Percentiles rank a stretch among this genome's conserved stretches.
Conservation (phyloP, 306 rosid species). For the Carpinus viminea region DNA sequence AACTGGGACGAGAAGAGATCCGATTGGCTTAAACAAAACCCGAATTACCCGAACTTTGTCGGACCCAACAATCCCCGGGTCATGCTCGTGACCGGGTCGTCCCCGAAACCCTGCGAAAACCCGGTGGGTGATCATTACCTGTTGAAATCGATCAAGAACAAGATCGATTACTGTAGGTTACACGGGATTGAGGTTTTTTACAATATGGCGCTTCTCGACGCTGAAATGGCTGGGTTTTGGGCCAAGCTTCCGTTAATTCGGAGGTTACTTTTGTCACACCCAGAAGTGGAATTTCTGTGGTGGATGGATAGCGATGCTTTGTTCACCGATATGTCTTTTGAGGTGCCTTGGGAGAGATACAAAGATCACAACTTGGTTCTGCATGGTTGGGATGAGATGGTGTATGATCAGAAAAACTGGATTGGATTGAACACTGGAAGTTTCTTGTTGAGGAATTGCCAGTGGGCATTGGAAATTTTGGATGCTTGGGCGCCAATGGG, state of each 20-base stretch:
- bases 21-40: constrained; percentile 47
- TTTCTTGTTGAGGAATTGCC: constrained; percentile 51
- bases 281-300: constrained; percentile 60
- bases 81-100: constrained; percentile 57
- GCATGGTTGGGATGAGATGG: constrained; percentile 63
- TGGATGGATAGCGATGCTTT: constrained; percentile 72
- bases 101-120: constrained; percentile 65
- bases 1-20: constrained; percentile 55
- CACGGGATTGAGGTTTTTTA: constrained; percentile 60
- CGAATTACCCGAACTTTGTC: constrained; percentile 42
- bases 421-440: constrained; percentile 56
- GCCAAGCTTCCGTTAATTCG: constrained; percentile 59
- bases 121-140: constrained; percentile 62
- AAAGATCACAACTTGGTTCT: constrained; percentile 51
- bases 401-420: constrained; percentile 53
- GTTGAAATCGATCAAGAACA: constrained; percentile 57
- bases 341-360: constrained; percentile 60
- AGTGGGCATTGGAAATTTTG: constrained; percentile 70
- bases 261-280: constrained; percentile 44
- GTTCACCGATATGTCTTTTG: constrained; percentile 68
- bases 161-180: constrained; percentile 55
- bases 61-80: constrained; percentile 57
- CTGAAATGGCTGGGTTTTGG: constrained; percentile 68
- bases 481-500: constrained; percentile 92
- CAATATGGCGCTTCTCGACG: constrained; percentile 55